A percentile compares a stretch with the other conserved stretches of the same genome.
phyloP scores from a whole-genome alignment of 2,329 filamentous ascomycete species.

The Paradendryphiella salina region DNA sequence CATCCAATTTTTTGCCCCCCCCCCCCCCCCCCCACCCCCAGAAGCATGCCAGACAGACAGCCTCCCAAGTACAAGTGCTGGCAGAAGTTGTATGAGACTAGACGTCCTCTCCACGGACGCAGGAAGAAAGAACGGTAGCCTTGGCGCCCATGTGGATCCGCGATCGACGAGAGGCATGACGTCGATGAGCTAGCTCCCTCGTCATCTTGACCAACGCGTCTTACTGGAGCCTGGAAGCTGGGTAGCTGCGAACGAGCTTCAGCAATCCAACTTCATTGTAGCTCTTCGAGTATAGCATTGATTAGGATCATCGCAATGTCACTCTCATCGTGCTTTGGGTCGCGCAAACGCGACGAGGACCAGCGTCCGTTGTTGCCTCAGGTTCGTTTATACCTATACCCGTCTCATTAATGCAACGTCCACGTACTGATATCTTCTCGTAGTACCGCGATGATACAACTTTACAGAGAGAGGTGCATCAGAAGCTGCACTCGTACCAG shows the following conservation, averaged over 20 bases:
- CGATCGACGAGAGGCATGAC: slow-evolving; percentile 16
- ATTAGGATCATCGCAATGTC: slow-evolving; percentile 50
- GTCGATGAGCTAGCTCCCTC: slow-evolving; percentile 9
- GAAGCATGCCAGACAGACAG: neutral
- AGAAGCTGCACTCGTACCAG: slow-evolving; percentile 92
- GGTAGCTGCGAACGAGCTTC: slow-evolving; percentile 4
- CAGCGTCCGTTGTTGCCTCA: slow-evolving; percentile 75
- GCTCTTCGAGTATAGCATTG: neutral
- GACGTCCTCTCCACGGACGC: neutral
- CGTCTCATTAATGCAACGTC: neutral
- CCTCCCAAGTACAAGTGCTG: neutral
- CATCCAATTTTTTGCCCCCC: too few relatives aligned
- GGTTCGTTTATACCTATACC: slow-evolving; percentile 13
- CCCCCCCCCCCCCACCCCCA: too few relatives aligned
- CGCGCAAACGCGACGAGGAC: slow-evolving; percentile 62
- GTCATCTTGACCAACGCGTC: slow-evolving; percentile 16
- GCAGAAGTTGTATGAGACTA: neutral
- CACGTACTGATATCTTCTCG: neutral
- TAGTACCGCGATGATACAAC: slow-evolving; percentile 76
- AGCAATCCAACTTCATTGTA: slow-evolving; percentile 7
- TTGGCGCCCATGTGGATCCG: slow-evolving; percentile 14
- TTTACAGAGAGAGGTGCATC: slow-evolving; percentile 69
- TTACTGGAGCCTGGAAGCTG: slow-evolving; percentile 4
- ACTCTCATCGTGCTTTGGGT: slow-evolving; percentile 64
- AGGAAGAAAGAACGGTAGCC: neutral